Percentiles rank a stretch among this genome's conserved stretches.
These are phyloP conservation scores for Candida golubevii DNA, from an alignment of 805 yeast species.

Conservation along the genomic window DNA sequence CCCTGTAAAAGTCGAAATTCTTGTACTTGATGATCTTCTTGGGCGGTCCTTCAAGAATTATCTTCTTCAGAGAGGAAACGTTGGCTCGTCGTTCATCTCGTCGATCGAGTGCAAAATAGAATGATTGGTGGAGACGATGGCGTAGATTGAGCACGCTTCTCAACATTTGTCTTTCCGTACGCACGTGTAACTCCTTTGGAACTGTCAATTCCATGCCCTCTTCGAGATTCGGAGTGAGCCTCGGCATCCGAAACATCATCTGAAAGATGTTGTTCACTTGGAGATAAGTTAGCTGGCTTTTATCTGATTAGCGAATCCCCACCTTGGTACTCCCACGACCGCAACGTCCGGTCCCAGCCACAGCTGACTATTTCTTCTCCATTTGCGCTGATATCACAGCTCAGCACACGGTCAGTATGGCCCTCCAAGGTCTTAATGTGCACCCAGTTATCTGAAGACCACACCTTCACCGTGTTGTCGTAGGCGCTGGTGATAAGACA, in stretches of 20 bases:
- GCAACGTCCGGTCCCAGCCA: conserved; percentile 84
- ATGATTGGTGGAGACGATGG: conserved; percentile 71
- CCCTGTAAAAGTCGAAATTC: conserved; percentile 53
- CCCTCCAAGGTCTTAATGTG: conserved; percentile 50
- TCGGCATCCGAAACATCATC: conserved; percentile 50
- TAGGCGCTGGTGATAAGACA: conserved; percentile 61
- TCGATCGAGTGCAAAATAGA: conserved; percentile 76
- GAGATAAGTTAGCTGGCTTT: conserved; percentile 19
- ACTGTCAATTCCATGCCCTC: conserved; percentile 30
- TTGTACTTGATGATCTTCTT: conserved; percentile 62
- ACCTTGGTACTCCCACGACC: conserved; percentile 46
- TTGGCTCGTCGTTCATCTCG: conserved; percentile 76
- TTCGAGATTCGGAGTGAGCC: conserved; percentile 33
- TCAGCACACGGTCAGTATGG: conserved; percentile 64
- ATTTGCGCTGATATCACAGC: conserved; percentile 51
- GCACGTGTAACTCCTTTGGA: conserved; percentile 55
- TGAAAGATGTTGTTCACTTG: conserved; percentile 54
- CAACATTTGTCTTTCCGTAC: conserved; percentile 71
- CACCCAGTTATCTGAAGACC: conserved; percentile 72
- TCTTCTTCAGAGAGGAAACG: conserved; percentile 70
- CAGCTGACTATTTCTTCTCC: conserved; percentile 50
- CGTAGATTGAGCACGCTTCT: conserved; percentile 62
- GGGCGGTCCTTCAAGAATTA: conserved; percentile 57
- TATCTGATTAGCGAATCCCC: neutral
- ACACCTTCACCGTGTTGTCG: conserved; percentile 58